A percentile compares a stretch with the other conserved stretches of the same genome.
phyloP scores from a whole-genome alignment of 768 basidiomycete genomes.

The Phlegmacium glaucopus region DNA sequence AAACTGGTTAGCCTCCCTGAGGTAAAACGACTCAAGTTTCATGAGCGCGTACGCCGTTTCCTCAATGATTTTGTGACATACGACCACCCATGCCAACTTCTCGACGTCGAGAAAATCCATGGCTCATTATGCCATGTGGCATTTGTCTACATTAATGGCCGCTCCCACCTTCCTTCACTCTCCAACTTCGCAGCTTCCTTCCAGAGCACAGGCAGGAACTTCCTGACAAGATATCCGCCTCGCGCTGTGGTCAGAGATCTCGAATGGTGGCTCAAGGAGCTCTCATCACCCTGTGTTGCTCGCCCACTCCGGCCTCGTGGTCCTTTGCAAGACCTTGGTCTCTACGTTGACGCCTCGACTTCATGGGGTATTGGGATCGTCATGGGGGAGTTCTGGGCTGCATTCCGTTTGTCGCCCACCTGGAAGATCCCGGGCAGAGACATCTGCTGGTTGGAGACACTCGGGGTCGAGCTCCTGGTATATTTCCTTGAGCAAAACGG shows the following conservation, averaged over 20 bases:
- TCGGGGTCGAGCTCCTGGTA: no score
- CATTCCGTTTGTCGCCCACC: not conserved
- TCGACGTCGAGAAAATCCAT: conserved; percentile 22
- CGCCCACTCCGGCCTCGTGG: conserved; percentile 11
- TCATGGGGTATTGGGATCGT: conserved; percentile 21
- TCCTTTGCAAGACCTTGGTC: conserved; percentile 12
- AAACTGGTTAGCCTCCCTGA: conserved; percentile 26
- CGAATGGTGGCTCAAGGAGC: conserved; percentile 25
- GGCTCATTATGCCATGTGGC: conserved; percentile 30
- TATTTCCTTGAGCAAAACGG: no score
- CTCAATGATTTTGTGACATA: not conserved
- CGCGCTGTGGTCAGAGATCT: no score
- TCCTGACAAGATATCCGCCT: no score
- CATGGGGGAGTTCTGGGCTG: not conserved
- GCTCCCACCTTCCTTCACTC: conserved; percentile 19
- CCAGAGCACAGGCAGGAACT: conserved; percentile 8
- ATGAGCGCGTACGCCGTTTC: conserved; percentile 11
- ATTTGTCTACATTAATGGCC: conserved; percentile 23
- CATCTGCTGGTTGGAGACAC: conserved; percentile 11
- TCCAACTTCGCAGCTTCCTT: conserved; percentile 21
- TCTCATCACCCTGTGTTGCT: not conserved
- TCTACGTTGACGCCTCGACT: conserved; percentile 29
- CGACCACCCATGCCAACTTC: conserved; percentile 11
- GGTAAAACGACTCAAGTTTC: conserved; percentile 25
- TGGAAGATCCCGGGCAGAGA: conserved; percentile 18